A percentile compares a stretch with the other conserved stretches of the same genome.
Evolutionary conservation across 352 stramenopile species (phyloP).

Genomic region (Pythium pyrilobum): DNA sequence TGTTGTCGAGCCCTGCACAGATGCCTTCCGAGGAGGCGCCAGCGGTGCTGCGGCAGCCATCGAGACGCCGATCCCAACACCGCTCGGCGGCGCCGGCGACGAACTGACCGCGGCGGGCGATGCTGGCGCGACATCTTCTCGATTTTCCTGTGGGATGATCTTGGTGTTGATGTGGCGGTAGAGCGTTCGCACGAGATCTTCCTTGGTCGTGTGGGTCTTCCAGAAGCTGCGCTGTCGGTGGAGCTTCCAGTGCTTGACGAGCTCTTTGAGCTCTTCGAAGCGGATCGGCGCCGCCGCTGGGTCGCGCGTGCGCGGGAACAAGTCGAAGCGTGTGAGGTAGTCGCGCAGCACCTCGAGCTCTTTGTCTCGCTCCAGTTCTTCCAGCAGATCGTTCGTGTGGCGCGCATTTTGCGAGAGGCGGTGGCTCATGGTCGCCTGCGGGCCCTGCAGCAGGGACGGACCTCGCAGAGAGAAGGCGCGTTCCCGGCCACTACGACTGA

Average conservation of each 20-base stretch:
- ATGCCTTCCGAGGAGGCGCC: slow-evolving; percentile 30
- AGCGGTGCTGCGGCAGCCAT: slow-evolving; percentile 11
- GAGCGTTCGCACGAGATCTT: slow-evolving; percentile 80
- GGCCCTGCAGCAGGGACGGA: too few relatives aligned
- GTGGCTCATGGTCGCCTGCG: slow-evolving; percentile 83
- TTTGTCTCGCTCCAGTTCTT: slow-evolving; percentile 85
- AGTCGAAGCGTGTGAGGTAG: slow-evolving; percentile 74
- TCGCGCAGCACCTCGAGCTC: slow-evolving; percentile 80
- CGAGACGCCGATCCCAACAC: background rate
- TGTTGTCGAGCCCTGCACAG: slow-evolving; percentile 16
- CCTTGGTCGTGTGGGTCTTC: slow-evolving; percentile 87
- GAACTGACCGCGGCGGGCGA: too few relatives aligned
- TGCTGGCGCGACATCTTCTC: too few relatives aligned
- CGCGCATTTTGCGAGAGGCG: slow-evolving; percentile 76
- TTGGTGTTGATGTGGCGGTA: slow-evolving; percentile 87
- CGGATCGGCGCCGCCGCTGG: slow-evolving; percentile 71
- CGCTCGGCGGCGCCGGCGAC: background rate
- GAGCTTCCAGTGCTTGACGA: slow-evolving; percentile 88
- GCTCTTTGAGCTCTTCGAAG: slow-evolving; percentile 89
- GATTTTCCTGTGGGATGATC: slow-evolving; percentile 61
- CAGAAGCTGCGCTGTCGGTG: slow-evolving; percentile 88
- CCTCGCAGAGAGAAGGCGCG: too few relatives aligned
- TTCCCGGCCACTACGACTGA: too few relatives aligned
- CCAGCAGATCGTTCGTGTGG: slow-evolving; percentile 72
- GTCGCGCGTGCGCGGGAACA: slow-evolving; percentile 76